Evolutionary conservation across 495 filamentous ascomycete genomes (phyloP).

Genomic region (Sordaria brevicollis): DNA sequence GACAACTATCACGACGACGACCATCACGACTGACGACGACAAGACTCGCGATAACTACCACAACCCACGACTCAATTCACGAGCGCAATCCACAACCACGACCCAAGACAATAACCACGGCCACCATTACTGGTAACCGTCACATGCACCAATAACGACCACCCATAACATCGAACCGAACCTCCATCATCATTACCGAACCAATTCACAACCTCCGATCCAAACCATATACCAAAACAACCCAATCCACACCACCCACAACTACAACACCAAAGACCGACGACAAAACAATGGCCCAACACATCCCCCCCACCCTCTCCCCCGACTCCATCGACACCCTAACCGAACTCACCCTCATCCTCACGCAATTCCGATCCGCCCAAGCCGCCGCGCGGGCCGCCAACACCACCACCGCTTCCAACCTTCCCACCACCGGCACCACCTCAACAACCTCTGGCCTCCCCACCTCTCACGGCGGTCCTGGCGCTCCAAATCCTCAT

Average conservation of each 20-base stretch:
- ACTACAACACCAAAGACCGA: neutral
- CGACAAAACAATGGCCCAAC: conserved; percentile 16
- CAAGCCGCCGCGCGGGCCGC: conserved; percentile 7
- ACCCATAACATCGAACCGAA: neutral
- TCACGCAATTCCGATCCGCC: conserved; percentile 56
- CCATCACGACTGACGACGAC: too few relatives aligned
- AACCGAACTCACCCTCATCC: conserved; percentile 67
- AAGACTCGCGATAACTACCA: too few relatives aligned
- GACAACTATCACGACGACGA: neutral
- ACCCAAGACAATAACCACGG: neutral
- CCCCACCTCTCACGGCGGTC: conserved; percentile 3
- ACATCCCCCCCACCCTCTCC: conserved; percentile 38
- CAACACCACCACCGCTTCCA: conserved; percentile 1
- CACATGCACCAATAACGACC: neutral
- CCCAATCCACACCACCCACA: conserved; percentile 4
- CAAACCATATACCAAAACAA: neutral
- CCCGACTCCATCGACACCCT: conserved; percentile 71
- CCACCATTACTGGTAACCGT: too few relatives aligned
- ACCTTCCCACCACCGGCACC: neutral
- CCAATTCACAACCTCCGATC: neutral
- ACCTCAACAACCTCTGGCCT: conserved; percentile 9
- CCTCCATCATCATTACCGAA: too few relatives aligned
- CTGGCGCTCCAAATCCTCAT: neutral
- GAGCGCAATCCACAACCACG: neutral
- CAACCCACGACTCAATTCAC: too few relatives aligned